Conservation (phyloP, 306 rosid genomes). For the Vigna mungo region DNA sequence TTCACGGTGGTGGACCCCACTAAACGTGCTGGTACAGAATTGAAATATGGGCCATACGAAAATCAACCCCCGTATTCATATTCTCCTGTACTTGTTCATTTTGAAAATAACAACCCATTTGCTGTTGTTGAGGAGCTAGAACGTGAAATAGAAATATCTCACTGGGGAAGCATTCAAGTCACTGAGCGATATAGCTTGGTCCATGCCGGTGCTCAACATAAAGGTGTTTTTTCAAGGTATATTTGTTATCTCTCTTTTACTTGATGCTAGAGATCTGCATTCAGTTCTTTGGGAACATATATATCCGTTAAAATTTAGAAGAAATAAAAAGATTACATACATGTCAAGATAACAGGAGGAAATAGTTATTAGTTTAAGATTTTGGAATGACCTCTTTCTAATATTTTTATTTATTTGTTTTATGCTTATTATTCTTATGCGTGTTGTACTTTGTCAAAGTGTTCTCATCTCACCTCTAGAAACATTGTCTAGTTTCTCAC, state of each 20-base stretch:
- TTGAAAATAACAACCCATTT: slow-evolving; percentile 92
- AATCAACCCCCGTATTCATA: slow-evolving; percentile 71
- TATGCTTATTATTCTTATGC: slow-evolving; percentile 10
- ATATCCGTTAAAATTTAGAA: background rate
- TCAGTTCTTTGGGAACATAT: slow-evolving; percentile 27
- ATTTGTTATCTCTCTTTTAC: slow-evolving; percentile 29
- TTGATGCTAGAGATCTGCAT: slow-evolving; percentile 9
- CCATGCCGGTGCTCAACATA: slow-evolving; percentile 93
- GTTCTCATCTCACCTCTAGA: background rate
- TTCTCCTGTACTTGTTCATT: slow-evolving; percentile 85
- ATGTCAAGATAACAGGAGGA: slow-evolving; percentile 27
- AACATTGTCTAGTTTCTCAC: background rate
- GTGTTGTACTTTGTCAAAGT: slow-evolving; percentile 6
- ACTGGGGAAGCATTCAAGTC: slow-evolving; percentile 92
- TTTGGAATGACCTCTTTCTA: slow-evolving; percentile 9
- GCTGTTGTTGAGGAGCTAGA: slow-evolving; percentile 96
- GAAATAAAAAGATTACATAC: background rate
- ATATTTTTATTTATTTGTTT: background rate
- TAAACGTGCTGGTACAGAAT: slow-evolving; percentile 70
- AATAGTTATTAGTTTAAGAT: slow-evolving; percentile 20
- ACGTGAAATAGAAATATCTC: slow-evolving; percentile 98
- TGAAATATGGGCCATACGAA: slow-evolving; percentile 90
- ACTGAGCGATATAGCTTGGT: slow-evolving; percentile 81
- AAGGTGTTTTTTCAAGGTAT: slow-evolving; percentile 94
- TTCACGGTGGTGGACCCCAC: slow-evolving; percentile 81